Conservation (phyloP, 2,329 filamentous ascomycete species). For the Penicillium brevicompactum region DNA sequence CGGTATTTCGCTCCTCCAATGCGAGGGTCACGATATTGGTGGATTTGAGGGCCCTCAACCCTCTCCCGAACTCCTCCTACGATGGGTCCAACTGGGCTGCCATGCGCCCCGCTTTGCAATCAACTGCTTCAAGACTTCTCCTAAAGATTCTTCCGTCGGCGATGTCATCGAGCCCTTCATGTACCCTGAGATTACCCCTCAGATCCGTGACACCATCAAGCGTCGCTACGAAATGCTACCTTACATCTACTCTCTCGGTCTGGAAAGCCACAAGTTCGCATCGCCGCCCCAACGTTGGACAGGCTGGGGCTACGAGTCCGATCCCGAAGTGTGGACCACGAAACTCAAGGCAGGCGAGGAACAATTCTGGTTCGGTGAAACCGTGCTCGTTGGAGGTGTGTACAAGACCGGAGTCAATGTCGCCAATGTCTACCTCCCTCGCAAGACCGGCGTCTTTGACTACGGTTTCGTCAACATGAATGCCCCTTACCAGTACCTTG, state of each 20-base stretch:
- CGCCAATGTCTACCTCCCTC: constrained; percentile 65
- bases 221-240: constrained; percentile 72
- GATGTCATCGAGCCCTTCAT: constrained; percentile 80
- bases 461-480: constrained; percentile 66
- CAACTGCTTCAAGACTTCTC: constrained; percentile 75
- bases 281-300: constrained; percentile 70
- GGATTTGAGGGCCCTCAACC: constrained; percentile 73
- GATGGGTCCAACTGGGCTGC: constrained; percentile 73
- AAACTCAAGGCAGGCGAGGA: constrained; percentile 64
- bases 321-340: constrained; percentile 66
- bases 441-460: constrained; percentile 46
- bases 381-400: constrained; percentile 67
- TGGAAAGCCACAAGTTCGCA: constrained; percentile 64
- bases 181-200: constrained; percentile 67
- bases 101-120: constrained; percentile 73
- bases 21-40: constrained; percentile 73
- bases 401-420: constrained; percentile 61
- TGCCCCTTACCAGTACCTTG: constrained; percentile 60
- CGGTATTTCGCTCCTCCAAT: constrained; percentile 66
- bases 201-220: constrained; percentile 67
- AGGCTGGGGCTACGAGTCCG: constrained; percentile 70
- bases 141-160: constrained; percentile 65
- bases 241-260: constrained; percentile 67
- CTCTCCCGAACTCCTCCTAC: constrained; percentile 68
- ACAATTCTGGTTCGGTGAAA: constrained; percentile 73